Evolutionary conservation across 495 filamentous ascomycete genomes (phyloP).

Genomic region (Podospora bellae-mahoneyi): DNA sequence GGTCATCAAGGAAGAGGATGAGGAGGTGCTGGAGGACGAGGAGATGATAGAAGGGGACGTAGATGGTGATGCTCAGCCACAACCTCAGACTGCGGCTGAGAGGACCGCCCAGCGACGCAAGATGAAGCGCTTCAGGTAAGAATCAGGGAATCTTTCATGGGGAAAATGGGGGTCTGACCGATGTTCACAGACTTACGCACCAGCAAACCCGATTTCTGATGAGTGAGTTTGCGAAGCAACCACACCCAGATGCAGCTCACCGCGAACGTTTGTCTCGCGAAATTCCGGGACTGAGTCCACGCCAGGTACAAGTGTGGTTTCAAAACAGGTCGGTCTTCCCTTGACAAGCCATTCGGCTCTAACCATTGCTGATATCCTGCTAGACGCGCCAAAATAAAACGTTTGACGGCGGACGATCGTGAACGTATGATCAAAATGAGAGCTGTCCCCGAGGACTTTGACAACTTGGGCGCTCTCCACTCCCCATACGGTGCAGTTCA

Average conservation of each 20-base stretch:
- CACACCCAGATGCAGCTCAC: constrained; percentile 92
- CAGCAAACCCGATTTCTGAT: constrained; percentile 95
- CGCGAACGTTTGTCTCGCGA: constrained; percentile 85
- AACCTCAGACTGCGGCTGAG: constrained; percentile 64
- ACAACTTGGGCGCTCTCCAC: constrained; percentile 85
- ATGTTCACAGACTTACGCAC: constrained; percentile 72
- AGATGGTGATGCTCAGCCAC: constrained; percentile 42
- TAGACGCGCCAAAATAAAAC: constrained; percentile 93
- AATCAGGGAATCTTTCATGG: not conserved
- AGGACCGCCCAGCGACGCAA: constrained; percentile 79
- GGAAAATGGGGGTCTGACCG: constrained; percentile 22
- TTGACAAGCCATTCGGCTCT: not conserved
- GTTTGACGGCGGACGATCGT: constrained; percentile 86
- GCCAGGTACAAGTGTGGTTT: constrained; percentile 98
- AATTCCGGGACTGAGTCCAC: constrained; percentile 87
- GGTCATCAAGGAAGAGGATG: constrained; percentile 52
- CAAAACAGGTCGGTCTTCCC: constrained; percentile 75
- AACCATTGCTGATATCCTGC: constrained; percentile 27
- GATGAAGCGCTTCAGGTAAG: constrained; percentile 90
- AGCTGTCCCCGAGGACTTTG: constrained; percentile 87
- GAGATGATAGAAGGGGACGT: constrained; percentile 48
- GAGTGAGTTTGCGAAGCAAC: constrained; percentile 95
- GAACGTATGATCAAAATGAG: constrained; percentile 92
- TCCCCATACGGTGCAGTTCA: constrained; percentile 64
- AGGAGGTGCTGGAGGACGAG: constrained; percentile 51